A percentile compares a stretch with the other conserved stretches of the same genome.
Evolutionary conservation across 257 asterid genomes (phyloP).

Genomic region (Przewalskia tangutica): DNA sequence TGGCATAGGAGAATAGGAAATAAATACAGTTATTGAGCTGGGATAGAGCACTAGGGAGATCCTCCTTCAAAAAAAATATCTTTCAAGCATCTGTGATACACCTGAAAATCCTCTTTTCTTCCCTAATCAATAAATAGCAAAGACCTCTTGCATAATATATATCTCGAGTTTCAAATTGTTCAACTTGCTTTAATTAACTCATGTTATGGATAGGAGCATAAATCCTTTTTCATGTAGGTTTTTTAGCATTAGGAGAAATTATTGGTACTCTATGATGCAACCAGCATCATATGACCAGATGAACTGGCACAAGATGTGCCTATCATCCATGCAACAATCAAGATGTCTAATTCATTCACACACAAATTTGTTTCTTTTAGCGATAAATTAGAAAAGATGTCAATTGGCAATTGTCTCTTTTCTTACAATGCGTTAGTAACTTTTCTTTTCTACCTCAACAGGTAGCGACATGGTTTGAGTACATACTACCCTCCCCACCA

Average conservation of each 20-base stretch:
- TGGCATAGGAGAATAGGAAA: neutral
- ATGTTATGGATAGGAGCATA: neutral
- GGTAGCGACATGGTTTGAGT: too few species aligned
- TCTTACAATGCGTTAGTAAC: too few species aligned
- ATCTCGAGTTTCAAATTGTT: neutral
- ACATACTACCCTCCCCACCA: too few species aligned
- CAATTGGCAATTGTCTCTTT: neutral
- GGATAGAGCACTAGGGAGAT: neutral
- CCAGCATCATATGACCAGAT: neutral
- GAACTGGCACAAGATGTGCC: neutral
- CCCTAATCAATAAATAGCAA: neutral
- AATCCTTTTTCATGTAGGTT: neutral
- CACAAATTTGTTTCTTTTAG: neutral
- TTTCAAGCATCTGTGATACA: neutral
- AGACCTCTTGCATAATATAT: neutral
- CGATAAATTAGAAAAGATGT: neutral
- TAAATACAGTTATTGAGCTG: neutral
- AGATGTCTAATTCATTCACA: neutral
- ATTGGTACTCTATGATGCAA: neutral
- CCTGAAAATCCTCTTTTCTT: neutral
- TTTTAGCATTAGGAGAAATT: neutral
- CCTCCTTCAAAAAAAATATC: neutral
- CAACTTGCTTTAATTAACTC: neutral
- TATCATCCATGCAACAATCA: neutral
- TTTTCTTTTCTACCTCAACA: too few species aligned